These are phyloP conservation scores for Xylaria flabelliformis DNA, from an alignment of 495 filamentous ascomycete species.

Conservation along the genomic window DNA sequence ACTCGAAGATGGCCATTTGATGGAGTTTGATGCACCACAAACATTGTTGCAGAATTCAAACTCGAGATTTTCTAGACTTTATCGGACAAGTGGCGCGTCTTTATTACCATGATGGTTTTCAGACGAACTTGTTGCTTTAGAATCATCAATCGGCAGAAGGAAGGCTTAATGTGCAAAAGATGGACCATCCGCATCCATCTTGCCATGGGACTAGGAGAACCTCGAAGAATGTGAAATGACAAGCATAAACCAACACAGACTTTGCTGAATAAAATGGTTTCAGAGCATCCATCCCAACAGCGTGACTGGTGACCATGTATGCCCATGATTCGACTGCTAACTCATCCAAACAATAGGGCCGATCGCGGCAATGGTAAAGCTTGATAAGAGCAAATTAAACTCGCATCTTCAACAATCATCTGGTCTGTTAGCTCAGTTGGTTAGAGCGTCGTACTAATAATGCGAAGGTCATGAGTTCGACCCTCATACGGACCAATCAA, in stretches of 20 bases:
- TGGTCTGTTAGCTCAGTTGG: too few relatives aligned
- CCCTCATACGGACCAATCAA: too few relatives aligned
- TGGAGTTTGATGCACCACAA: neutral
- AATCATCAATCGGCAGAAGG: conserved; percentile 9
- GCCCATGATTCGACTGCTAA: conserved; percentile 11
- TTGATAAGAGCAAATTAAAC: neutral
- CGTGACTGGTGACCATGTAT: conserved; percentile 17
- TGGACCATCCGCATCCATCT: conserved; percentile 17
- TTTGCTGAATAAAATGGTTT: conserved; percentile 18
- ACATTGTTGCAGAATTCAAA: neutral
- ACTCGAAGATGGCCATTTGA: neutral
- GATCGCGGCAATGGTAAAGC: neutral
- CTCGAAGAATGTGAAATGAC: conserved; percentile 17
- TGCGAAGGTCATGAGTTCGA: too few relatives aligned
- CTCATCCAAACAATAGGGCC: conserved; percentile 12
- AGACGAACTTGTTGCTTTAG: conserved; percentile 6
- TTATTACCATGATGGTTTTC: neutral
- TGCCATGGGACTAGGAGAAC: conserved; percentile 16
- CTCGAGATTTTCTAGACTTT: neutral
- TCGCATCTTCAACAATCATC: too few relatives aligned
- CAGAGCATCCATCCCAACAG: conserved; percentile 13
- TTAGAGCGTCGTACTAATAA: too few relatives aligned
- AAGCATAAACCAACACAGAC: conserved; percentile 15
- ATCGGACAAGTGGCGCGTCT: neutral
- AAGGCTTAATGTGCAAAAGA: conserved; percentile 15